Conservation (phyloP, 225 moss, liverwort and hornwort genomes). For the Neckera pumila region DNA sequence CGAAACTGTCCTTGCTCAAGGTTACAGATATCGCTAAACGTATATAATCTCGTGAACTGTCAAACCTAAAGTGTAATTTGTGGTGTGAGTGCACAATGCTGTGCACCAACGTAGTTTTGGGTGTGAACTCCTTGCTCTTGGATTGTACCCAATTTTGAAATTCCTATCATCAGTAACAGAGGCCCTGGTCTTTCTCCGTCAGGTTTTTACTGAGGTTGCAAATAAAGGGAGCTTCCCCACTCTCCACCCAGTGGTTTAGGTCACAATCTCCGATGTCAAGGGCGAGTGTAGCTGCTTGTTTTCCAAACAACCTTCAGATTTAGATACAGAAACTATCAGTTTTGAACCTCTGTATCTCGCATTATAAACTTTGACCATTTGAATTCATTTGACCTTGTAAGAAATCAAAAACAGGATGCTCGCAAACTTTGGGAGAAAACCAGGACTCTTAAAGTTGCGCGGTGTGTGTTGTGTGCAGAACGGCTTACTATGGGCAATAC, state of each 20-base stretch:
- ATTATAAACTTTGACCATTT: background rate
- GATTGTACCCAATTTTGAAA: no score
- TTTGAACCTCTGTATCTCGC: background rate
- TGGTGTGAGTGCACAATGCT: background rate
- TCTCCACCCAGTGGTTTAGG: no score
- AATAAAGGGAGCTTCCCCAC: no score
- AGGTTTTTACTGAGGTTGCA: background rate
- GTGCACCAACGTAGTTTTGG: background rate
- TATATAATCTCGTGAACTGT: background rate
- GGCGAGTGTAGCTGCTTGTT: background rate
- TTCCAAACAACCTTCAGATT: background rate
- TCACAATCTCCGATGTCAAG: no score
- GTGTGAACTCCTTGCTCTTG: background rate
- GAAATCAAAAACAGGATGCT: no score
- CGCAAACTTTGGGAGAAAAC: no score
- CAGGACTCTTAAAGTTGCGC: background rate
- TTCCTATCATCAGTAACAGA: background rate
- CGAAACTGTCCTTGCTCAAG: no score
- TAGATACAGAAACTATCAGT: background rate
- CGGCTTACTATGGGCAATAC: conserved; percentile 46
- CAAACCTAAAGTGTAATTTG: background rate
- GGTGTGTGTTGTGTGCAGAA: background rate
- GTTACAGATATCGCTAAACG: no score
- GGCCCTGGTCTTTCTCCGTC: background rate
- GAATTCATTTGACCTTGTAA: background rate